Evolutionary conservation across 2,329 filamentous ascomycete genomes (phyloP).

Genomic region (Aspergillus sp.): DNA sequence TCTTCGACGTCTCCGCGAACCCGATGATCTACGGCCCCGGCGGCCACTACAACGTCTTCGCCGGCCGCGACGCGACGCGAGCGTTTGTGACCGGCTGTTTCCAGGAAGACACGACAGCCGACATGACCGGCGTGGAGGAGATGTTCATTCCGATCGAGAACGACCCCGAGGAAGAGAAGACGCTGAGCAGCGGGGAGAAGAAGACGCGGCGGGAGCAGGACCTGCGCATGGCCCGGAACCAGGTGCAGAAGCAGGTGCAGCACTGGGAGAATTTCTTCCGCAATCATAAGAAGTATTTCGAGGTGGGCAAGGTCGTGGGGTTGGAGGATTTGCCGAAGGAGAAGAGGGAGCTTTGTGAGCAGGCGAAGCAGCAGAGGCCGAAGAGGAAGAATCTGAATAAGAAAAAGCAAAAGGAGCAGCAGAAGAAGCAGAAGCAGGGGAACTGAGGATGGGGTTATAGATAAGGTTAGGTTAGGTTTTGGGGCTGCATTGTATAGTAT

Average conservation of each 20-base stretch:
- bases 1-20: constrained; percentile 63
- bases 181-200: constrained; percentile 38
- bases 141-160: constrained; percentile 70
- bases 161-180: constrained; percentile 50
- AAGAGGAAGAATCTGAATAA: constrained; percentile 39
- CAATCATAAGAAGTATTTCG: constrained; percentile 75
- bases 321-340: constrained; percentile 44
- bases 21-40: constrained; percentile 71
- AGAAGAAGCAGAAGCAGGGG: neutral
- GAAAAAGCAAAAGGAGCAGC: constrained; percentile 1
- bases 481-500: neutral
- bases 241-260: constrained; percentile 66
- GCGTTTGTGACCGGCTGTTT: constrained; percentile 95
- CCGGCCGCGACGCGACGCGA: constrained; percentile 80
- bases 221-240: constrained; percentile 60
- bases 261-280: constrained; percentile 85
- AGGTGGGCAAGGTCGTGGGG: constrained; percentile 71
- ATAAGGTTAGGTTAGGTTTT: neutral
- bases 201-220: constrained; percentile 63
- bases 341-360: constrained; percentile 65
- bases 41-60: constrained; percentile 82
- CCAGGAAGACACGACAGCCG: constrained; percentile 75
- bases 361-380: constrained; percentile 67
- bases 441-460: neutral
- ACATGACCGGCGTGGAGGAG: constrained; percentile 81